Evolutionary conservation across 192 early-diverging fungal species (phyloP), one percentile per base, ranked within the genome.

Genomic region (Rhizophlyctis rosea): DNA sequence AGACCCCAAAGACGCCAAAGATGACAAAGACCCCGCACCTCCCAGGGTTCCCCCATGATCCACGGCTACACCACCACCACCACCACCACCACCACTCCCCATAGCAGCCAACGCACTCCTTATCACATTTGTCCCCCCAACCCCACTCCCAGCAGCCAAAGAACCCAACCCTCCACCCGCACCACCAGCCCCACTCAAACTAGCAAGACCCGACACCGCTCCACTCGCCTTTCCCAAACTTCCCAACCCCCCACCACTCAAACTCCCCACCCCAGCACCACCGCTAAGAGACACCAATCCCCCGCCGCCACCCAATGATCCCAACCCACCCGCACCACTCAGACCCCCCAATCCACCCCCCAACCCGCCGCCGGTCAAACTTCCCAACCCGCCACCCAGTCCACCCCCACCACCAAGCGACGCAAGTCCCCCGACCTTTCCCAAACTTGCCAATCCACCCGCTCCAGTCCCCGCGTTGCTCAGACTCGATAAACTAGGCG

Each of bases 111-210:
- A 34, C 4, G 59, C 66, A 27, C 48, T 61, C 31, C 49, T 59
- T 29, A 62, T 62, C 11, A 59, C 58, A 68, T 68, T 54, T 47
- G 21, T 36, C 9, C 61, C 61, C 1, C 68, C 50, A 54, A 57
- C 32, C 25, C 33, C 18, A 35, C n/a, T 25, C 13, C 51, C 14
- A 28, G 23, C 32, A 23, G 52, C 61, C 50, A 24, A 62, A 34
- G 30, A 33, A 63, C 57, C 24, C 51, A 61, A 47, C 2, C 0
- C 30, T 54, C 34, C 2, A 34, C 29, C 61, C 11, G n/a, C 50
- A 58, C 51, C 47, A 16, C n/a, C 16, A 1, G 32, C 28, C 30
- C 13, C n/a, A 32, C 32, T 27, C n/a, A 16, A 14, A 23, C 21
- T 54, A 28, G 53, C 44, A n/a, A n/a, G 11, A 47, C 13, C 44